Base-by-base conservation (phyloP, 805 yeast genomes). In the Candida chauliodis region DNA sequence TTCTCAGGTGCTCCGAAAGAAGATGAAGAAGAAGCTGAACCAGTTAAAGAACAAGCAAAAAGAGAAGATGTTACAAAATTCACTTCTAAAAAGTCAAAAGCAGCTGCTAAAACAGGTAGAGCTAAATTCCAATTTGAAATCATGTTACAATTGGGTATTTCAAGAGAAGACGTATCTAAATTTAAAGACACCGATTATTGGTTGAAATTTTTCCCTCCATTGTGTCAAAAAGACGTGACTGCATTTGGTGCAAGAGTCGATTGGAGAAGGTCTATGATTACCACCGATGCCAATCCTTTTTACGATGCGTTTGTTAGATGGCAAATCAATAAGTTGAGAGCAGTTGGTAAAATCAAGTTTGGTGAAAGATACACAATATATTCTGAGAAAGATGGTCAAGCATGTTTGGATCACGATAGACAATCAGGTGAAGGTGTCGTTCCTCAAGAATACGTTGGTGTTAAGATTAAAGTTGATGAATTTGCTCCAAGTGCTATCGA, bases 401-500 rank as follows among this genome's bases (percentile, higher is more conserved):
- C 99, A 27, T 93, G 99, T 75, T 90, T 93, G 91, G 99, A 93
- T 66, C 99, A 93, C 65, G 99, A 93, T 67, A 83, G 99, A 75
- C 84, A 78, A 64, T 78, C 91, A 35, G 99, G 99, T 60, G 99
- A 93, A 71, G 98, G 95, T 63, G 93, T 93, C 30, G 76, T 82
- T 50, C 97, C 99, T 29, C 98, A 93, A 69, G 99, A 93, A 65
- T 93, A 93, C 65, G 80, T 87, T 23, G 97, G 90, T 51, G 79
- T 93, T 59, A 93, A 93, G 76, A 91, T 93, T 55, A 69, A 77
- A 60, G 73, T 83, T 33, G 62, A 71, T 19, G 83, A 80, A 49
- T 78, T 78, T 58, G 40, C 44, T n/a, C 37, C 41, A 19, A 28
- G 24, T 17, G 69, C 82, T 33, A 63, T 69, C 6, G 71, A 61